Percentiles rank a stretch among this genome's conserved stretches.
phyloP scores from a whole-genome alignment of 495 filamentous ascomycete genomes.

The Thermothielavioides terrestris region DNA sequence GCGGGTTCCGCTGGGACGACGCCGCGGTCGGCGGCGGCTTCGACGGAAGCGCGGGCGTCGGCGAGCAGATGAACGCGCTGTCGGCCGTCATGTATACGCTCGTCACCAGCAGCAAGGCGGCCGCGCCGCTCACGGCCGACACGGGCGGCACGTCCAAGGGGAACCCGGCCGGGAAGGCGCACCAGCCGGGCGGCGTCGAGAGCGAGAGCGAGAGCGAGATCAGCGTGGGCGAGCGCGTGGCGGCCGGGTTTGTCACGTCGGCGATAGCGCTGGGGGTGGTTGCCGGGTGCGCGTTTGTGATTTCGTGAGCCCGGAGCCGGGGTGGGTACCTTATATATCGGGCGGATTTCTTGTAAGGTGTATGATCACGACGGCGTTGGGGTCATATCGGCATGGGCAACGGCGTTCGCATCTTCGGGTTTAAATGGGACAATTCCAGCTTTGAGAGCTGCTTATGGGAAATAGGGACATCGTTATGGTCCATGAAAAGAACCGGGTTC shows the following conservation, averaged over 20 bases:
- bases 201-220: conserved; percentile 34
- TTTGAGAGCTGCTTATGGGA: neutral
- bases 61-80: conserved; percentile 66
- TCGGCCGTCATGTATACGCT: conserved; percentile 59
- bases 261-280: conserved; percentile 48
- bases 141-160: conserved; percentile 60
- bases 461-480: neutral
- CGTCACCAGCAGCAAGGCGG: conserved; percentile 33
- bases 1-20: conserved; percentile 45
- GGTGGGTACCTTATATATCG: neutral
- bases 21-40: too few species aligned
- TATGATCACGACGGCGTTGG: conserved; percentile 1
- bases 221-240: conserved; percentile 50
- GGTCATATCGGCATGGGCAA: too few species aligned
- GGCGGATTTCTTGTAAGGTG: neutral
- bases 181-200: too few species aligned
- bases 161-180: conserved; percentile 49
- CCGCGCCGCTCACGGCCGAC: conserved; percentile 45
- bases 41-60: conserved; percentile 46
- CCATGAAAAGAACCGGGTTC: too few species aligned
- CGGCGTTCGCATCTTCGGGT: too few species aligned
- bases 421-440: neutral
- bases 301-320: conserved; percentile 17
- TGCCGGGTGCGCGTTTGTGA: conserved; percentile 38
- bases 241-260: conserved; percentile 57